Conservation (phyloP, 73 alveolate species). For the Paramecium pentaurelia region DNA sequence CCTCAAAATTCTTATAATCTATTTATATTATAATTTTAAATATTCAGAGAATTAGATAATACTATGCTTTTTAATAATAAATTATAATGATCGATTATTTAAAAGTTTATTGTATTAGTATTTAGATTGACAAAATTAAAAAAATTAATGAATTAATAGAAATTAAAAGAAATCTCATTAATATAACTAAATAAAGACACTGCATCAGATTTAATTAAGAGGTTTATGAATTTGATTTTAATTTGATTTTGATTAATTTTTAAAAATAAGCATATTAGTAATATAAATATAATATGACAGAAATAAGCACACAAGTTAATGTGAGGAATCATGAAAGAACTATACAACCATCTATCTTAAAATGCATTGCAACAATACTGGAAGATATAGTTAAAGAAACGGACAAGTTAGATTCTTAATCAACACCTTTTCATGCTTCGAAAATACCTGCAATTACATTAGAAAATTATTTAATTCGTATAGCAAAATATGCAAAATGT, state of each 20-base stretch:
- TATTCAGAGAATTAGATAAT: neutral
- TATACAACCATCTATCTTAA: neutral
- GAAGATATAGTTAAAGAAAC: neutral
- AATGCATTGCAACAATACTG: neutral
- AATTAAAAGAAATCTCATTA: neutral
- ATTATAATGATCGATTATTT: neutral
- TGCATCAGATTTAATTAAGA: neutral
- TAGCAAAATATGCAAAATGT: slow-evolving; percentile 6
- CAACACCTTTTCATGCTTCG: neutral
- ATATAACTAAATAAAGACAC: neutral
- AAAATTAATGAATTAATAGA: neutral
- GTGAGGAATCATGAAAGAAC: slow-evolving; percentile 8
- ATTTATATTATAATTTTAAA: too few relatives aligned
- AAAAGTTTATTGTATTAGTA: neutral
- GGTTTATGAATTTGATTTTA: neutral
- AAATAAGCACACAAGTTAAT: neutral
- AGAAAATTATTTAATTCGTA: neutral
- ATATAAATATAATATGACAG: neutral
- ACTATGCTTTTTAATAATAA: neutral
- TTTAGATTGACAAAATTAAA: neutral
- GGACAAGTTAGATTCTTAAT: neutral
- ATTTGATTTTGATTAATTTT: neutral
- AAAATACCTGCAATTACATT: neutral
- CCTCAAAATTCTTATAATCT: neutral
- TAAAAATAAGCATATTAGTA: neutral